phyloP scores from a whole-genome alignment of 257 asterid species.

The Mitragyna speciosa region DNA sequence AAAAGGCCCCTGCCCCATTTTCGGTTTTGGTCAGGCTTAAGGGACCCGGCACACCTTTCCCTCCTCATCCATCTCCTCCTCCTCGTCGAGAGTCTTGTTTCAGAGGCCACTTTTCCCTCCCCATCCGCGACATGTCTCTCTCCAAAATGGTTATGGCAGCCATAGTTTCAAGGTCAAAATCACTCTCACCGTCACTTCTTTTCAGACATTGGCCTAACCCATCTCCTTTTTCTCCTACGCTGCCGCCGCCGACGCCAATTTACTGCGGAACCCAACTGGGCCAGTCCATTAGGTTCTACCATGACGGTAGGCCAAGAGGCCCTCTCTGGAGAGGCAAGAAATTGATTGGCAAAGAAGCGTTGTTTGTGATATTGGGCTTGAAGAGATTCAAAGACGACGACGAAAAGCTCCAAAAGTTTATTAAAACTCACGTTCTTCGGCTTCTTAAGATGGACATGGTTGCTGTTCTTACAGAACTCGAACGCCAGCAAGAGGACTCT shows the following conservation, averaged over 20 bases:
- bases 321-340: constrained; percentile 93
- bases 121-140: constrained; percentile 1
- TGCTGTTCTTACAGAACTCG: constrained; percentile 84
- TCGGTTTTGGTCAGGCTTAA: too few relatives aligned
- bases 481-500: constrained; percentile 86
- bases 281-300: constrained; percentile 41
- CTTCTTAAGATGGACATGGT: constrained; percentile 87
- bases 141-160: constrained; percentile 11
- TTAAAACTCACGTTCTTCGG: constrained; percentile 73
- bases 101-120: background rate
- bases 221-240: background rate
- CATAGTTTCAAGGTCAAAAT: background rate
- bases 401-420: constrained; percentile 65
- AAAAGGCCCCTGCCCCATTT: too few relatives aligned
- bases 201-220: background rate
- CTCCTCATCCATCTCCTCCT: background rate
- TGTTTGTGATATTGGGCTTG: constrained; percentile 66
- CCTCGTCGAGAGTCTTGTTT: too few relatives aligned
- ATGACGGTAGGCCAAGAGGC: constrained; percentile 95
- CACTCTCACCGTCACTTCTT: background rate
- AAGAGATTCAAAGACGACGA: constrained; percentile 68
- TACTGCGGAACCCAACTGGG: background rate
- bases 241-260: background rate
- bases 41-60: background rate
- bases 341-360: constrained; percentile 84